Conservation (phyloP, 768 basidiomycete genomes). For the Tricholoma saponaceum region DNA sequence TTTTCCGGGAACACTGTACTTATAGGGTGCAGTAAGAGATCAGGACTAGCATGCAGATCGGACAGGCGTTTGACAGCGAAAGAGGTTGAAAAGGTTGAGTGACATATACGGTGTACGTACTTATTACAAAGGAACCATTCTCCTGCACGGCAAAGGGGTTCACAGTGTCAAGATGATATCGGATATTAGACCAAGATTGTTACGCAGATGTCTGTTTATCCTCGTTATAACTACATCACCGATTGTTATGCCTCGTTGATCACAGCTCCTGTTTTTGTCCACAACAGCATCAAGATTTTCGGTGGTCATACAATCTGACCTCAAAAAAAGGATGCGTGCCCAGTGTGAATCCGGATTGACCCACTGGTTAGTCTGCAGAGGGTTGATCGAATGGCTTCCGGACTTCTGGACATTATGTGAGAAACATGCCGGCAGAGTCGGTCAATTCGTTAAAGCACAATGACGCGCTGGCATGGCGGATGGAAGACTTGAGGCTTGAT, state of each 20-base stretch:
- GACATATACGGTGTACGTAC: neutral
- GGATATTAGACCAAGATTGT: neutral
- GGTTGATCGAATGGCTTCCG: neutral
- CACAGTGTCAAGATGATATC: neutral
- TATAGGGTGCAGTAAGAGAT: neutral
- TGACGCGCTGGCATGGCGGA: constrained; percentile 9
- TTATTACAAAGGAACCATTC: neutral
- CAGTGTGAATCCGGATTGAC: neutral
- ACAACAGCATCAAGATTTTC: neutral
- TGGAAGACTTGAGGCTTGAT: constrained; percentile 4
- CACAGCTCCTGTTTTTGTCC: neutral
- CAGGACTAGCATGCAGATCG: neutral
- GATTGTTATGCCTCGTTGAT: neutral
- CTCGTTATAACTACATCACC: neutral
- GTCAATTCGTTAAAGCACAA: neutral
- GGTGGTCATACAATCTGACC: neutral
- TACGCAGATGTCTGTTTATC: neutral
- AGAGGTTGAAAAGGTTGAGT: neutral
- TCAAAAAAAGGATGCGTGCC: neutral
- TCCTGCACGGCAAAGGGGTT: neutral
- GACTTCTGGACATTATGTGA: neutral
- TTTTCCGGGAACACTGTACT: neutral
- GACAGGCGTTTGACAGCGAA: neutral
- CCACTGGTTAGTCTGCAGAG: neutral
- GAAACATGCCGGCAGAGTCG: neutral